Percentiles rank a stretch among this genome's conserved stretches.
Conservation (phyloP, 345 rosid genomes). For the Populus alba region DNA sequence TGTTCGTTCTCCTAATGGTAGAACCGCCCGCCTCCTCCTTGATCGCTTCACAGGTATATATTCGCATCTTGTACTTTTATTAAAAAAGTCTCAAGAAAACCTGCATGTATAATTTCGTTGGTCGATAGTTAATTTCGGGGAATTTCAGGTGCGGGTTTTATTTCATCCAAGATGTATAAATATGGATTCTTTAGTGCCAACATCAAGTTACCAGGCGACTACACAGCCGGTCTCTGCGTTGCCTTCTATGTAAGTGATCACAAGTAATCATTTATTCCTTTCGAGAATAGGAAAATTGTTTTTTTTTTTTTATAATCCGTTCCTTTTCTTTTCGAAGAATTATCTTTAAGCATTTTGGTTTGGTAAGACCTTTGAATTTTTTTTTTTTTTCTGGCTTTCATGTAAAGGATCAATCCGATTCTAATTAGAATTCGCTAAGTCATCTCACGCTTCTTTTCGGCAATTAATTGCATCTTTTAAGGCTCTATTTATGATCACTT, state of each 20-base stretch:
- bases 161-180: conserved; percentile 73
- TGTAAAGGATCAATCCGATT: background rate
- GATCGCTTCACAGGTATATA: conserved; percentile 65
- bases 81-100: background rate
- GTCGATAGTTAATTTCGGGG: background rate
- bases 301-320: background rate
- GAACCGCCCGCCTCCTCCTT: conserved; percentile 81
- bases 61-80: background rate
- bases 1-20: conserved; percentile 69
- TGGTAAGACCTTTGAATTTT: background rate
- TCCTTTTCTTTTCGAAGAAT: background rate
- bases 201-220: conserved; percentile 76
- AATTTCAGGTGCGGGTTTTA: conserved; percentile 76
- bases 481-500: background rate
- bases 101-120: background rate
- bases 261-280: background rate
- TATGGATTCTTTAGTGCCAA: conserved; percentile 88
- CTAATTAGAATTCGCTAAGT: background rate
- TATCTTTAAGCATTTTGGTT: background rate
- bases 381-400: background rate
- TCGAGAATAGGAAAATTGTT: background rate
- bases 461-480: background rate
- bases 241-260: conserved; percentile 75
- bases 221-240: conserved; percentile 85
- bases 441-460: background rate